Conservation (phyloP, 2,329 filamentous ascomycete species). For the Setomelanomma holmii region DNA sequence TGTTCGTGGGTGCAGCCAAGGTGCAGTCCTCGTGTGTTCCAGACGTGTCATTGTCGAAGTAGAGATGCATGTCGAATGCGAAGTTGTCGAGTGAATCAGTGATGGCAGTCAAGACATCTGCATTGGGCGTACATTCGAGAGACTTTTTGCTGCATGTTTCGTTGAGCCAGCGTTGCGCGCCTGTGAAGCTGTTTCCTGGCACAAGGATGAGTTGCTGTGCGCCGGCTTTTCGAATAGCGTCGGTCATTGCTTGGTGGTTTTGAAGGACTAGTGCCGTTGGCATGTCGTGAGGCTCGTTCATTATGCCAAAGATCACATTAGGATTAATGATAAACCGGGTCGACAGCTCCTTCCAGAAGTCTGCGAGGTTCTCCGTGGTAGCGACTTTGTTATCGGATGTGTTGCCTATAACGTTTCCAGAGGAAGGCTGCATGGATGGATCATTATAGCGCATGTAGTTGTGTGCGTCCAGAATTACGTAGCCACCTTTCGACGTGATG, state of each 20-base stretch:
- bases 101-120: slow-evolving; percentile 50
- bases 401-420: slow-evolving; percentile 60
- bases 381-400: slow-evolving; percentile 53
- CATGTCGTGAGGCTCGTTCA: slow-evolving; percentile 62
- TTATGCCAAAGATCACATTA: slow-evolving; percentile 60
- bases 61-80: slow-evolving; percentile 61
- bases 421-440: slow-evolving; percentile 57
- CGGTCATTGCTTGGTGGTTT: slow-evolving; percentile 58
- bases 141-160: slow-evolving; percentile 14
- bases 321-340: slow-evolving; percentile 49
- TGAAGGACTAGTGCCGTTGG: slow-evolving; percentile 53
- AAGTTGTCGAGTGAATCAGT: slow-evolving; percentile 58
- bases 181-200: slow-evolving; percentile 59
- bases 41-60: slow-evolving; percentile 59
- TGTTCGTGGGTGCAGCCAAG: slow-evolving; percentile 52
- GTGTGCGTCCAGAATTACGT: slow-evolving; percentile 60
- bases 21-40: slow-evolving; percentile 55
- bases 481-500: slow-evolving; percentile 55
- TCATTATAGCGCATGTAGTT: slow-evolving; percentile 63
- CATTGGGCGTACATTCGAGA: slow-evolving; percentile 49
- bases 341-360: slow-evolving; percentile 60
- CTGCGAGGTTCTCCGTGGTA: slow-evolving; percentile 56
- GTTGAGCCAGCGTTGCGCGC: slow-evolving; percentile 57
- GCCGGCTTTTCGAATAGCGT: slow-evolving; percentile 53
- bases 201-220: slow-evolving; percentile 59